These are phyloP conservation scores for Penicillium nordicum DNA, from an alignment of 2,329 filamentous ascomycete genomes.

Conservation along the genomic window DNA sequence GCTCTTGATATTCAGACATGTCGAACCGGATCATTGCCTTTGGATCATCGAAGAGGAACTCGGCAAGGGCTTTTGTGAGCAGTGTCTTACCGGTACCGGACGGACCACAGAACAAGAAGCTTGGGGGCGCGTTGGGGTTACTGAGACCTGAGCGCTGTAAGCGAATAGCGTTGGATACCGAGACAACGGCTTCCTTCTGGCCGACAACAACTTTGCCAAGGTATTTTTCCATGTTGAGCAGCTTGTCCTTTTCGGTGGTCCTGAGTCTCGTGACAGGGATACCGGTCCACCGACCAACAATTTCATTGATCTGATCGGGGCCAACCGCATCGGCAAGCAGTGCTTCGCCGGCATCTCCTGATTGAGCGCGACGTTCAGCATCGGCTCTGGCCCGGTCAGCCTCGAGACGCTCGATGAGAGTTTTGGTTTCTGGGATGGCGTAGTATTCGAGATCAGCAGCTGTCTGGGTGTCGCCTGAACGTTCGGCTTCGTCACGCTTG, in stretches of 20 bases:
- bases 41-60: slow-evolving; percentile 95
- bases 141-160: slow-evolving; percentile 89
- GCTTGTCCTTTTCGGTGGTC: slow-evolving; percentile 95
- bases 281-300: slow-evolving; percentile 95
- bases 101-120: slow-evolving; percentile 97
- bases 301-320: slow-evolving; percentile 98
- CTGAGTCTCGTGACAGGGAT: slow-evolving; percentile 92
- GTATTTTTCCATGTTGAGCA: slow-evolving; percentile 93
- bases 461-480: slow-evolving; percentile 76
- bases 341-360: slow-evolving; percentile 61
- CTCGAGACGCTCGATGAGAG: slow-evolving; percentile 76
- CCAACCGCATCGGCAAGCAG: slow-evolving; percentile 92
- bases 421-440: slow-evolving; percentile 87
- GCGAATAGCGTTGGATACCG: slow-evolving; percentile 93
- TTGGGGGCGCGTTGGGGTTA: slow-evolving; percentile 95
- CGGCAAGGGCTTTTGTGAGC: slow-evolving; percentile 91
- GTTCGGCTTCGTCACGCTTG: slow-evolving; percentile 89
- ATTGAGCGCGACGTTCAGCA: slow-evolving; percentile 55
- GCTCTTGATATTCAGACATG: slow-evolving; percentile 99
- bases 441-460: slow-evolving; percentile 96
- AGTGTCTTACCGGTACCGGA: slow-evolving; percentile 98
- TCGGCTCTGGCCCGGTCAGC: slow-evolving; percentile 75
- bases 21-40: slow-evolving; percentile 99
- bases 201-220: slow-evolving; percentile 83
- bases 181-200: slow-evolving; percentile 87